Evolutionary conservation across 768 basidiomycete genomes (phyloP).

Genomic region (Mycena epipterygia): DNA sequence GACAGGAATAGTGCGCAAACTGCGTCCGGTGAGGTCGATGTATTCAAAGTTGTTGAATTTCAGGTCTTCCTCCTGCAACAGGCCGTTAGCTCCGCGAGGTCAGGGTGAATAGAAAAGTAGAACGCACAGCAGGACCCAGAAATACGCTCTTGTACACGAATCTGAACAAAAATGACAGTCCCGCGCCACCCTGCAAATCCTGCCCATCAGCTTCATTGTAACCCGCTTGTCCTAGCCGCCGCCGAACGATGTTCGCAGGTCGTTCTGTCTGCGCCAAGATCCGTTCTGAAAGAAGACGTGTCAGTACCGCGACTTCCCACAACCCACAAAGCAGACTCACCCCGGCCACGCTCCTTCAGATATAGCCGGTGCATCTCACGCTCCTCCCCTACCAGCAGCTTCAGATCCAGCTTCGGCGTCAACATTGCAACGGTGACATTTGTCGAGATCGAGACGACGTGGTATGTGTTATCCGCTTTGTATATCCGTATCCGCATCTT

Average conservation of each 20-base stretch:
- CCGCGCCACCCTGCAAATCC: conserved; percentile 79
- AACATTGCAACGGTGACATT: conserved; percentile 59
- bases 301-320: neutral
- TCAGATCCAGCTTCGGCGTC: conserved; percentile 34
- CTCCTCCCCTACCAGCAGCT: conserved; percentile 46
- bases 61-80: conserved; percentile 77
- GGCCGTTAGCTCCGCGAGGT: neutral
- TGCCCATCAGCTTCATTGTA: conserved; percentile 86
- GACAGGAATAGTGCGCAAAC: conserved; percentile 91
- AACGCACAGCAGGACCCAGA: conserved; percentile 72
- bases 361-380: conserved; percentile 78
- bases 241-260: conserved; percentile 87
- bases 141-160: conserved; percentile 90
- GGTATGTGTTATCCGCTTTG: conserved; percentile 78
- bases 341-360: conserved; percentile 81
- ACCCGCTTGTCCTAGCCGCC: conserved; percentile 90
- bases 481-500: conserved; percentile 88
- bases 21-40: conserved; percentile 85
- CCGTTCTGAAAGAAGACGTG: conserved; percentile 69
- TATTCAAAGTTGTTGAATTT: conserved; percentile 78
- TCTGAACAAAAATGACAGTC: conserved; percentile 87
- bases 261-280: conserved; percentile 84
- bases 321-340: conserved; percentile 53
- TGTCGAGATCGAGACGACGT: conserved; percentile 75
- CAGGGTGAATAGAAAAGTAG: conserved; percentile 1